Percentiles rank a stretch among this genome's conserved stretches.
These are phyloP conservation scores for Geranium incanum DNA, from an alignment of 441 rosid genomes.

Conservation along the genomic window DNA sequence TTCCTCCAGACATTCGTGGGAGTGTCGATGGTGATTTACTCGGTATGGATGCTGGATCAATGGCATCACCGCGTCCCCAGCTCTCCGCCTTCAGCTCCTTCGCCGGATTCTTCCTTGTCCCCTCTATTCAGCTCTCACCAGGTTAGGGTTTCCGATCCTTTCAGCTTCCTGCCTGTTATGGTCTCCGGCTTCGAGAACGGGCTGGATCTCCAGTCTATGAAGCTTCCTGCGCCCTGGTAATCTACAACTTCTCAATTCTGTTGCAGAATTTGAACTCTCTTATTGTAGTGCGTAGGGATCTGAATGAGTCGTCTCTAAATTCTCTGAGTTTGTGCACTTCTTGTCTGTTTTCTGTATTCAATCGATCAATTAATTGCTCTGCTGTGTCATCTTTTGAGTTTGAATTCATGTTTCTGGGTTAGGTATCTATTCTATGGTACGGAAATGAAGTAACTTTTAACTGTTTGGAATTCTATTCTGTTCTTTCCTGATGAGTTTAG, in stretches of 20 bases:
- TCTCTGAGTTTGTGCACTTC: background rate
- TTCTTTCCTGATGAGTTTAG: background rate
- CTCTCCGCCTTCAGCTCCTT: constrained; percentile 28
- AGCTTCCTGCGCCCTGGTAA: constrained; percentile 61
- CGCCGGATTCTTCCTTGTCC: constrained; percentile 31
- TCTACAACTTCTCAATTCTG: background rate
- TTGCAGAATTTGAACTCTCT: too few species aligned
- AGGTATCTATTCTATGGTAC: too few species aligned
- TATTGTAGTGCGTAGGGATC: background rate
- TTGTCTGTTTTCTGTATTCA: background rate
- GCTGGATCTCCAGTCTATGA: constrained; percentile 29
- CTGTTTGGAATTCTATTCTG: background rate
- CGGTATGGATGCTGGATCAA: constrained; percentile 21
- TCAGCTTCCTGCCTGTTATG: constrained; percentile 21
- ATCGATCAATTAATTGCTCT: background rate
- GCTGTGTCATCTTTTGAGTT: background rate
- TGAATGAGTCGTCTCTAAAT: background rate
- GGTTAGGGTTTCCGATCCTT: constrained; percentile 21
- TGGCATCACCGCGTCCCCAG: constrained; percentile 21
- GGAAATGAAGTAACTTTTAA: background rate
- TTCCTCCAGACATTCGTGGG: constrained; percentile 22
- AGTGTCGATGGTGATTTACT: constrained; percentile 18
- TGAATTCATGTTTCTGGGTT: background rate
- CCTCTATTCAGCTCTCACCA: constrained; percentile 20
- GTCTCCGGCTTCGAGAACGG: constrained; percentile 31